Evolutionary conservation across 163 green algal species (phyloP).

Genomic region (Scenedesmus sp.): DNA sequence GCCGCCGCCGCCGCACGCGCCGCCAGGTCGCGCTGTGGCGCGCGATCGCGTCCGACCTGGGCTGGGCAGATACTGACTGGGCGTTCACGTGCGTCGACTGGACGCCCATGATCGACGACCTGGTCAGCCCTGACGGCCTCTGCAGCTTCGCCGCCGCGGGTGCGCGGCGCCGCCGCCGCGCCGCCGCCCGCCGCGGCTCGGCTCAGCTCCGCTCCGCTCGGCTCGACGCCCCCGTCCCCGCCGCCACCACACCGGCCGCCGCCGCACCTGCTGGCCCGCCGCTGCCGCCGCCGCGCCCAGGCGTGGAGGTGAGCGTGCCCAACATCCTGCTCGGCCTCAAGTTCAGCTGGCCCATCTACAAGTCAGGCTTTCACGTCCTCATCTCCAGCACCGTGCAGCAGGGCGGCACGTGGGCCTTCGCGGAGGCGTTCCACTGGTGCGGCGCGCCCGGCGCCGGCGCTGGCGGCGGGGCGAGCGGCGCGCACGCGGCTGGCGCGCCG

Average conservation of each 20-base stretch:
- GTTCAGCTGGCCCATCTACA: conserved; percentile 43
- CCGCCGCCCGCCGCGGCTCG: no score
- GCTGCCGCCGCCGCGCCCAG: no score
- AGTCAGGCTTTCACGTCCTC: conserved; percentile 22
- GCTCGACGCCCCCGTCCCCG: no score
- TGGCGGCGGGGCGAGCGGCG: no score
- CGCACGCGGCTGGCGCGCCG: no score
- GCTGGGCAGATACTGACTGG: conserved; percentile 2
- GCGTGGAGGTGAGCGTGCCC: conserved; percentile 7
- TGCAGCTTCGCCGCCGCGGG: conserved; percentile 36
- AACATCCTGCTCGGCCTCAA: conserved; percentile 35
- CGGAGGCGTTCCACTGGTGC: conserved; percentile 15
- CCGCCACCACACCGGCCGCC: no score
- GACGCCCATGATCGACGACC: conserved; percentile 25
- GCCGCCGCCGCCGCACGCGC: background rate
- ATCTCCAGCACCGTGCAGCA: conserved; percentile 1
- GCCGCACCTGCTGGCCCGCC: no score
- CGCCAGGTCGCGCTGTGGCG: conserved; percentile 24
- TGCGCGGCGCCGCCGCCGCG: no score
- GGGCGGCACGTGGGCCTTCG: conserved; percentile 19
- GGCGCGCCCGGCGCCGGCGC: no score
- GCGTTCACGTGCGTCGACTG: conserved; percentile 20
- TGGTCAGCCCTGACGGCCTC: conserved; percentile 2
- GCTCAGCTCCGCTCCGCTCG: no score
- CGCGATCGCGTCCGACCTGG: conserved; percentile 22